Base-by-base conservation (phyloP, 495 filamentous ascomycete species). In the Xylaria longipes region DNA sequence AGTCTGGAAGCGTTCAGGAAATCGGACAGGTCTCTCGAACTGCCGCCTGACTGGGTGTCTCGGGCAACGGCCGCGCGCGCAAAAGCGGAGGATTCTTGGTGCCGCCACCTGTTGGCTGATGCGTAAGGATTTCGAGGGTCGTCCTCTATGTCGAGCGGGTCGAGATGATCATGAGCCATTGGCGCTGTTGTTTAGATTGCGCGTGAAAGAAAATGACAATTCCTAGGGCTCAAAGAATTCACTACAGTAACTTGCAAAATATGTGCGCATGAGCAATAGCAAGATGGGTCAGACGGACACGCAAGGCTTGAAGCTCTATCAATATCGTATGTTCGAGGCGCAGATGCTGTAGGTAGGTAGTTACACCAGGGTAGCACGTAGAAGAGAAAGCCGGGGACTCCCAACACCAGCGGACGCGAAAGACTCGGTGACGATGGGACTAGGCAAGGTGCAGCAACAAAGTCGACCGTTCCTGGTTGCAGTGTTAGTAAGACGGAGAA, bases 51-150 rank as follows among this genome's bases (percentile, higher is more conserved):
- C 50, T 79, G 75, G 56, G 83, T 77, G 25, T 83, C 84, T 62
- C 83, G 81, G 3, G 84, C 79, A 6, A 78, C 48, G n/a, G 75
- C 75, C 60, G 83, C 79, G 22, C 75, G 79, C 20, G 81, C 81
- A 69, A 78, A 88, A 35, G 84, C 80, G 5, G 81, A 77, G 3
- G 86, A 87, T 71, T 88, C 87, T 69, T 85, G 81, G 66, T 88
- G 87, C 27, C 85, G 80, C 87, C 87, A 88, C 72, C 75, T 78
- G 64, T 72, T 83, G 22, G 77, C 57, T 2, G 85, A 87, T n/a
- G 84, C 82, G 58, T 88, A 80, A 12, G 83, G 84, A 71, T 87
- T 87, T 33, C 71, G 80, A 52, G 69, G 48, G 20, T 81, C 78
- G 48, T 74, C 73, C 0, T 79, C 73, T 37, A 74, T 65, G 29